Conservation (phyloP, 108 stramenopile species). For the Asterionellopsis glacialis region DNA sequence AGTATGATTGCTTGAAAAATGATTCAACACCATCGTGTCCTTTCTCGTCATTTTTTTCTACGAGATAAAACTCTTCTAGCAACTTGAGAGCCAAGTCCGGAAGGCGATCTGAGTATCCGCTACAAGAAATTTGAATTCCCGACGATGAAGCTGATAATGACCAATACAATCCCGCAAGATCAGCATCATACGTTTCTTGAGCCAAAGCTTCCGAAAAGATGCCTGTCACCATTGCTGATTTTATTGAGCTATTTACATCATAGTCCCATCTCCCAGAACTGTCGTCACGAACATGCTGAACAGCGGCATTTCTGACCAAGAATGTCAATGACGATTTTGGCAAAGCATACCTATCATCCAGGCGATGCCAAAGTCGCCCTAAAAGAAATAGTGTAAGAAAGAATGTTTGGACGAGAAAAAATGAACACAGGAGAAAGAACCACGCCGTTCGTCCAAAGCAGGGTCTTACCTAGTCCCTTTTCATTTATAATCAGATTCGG, state of each 20-base stretch:
- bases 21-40: background rate
- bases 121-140: constrained; percentile 58
- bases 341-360: constrained; percentile 83
- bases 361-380: constrained; percentile 71
- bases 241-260: constrained; percentile 36
- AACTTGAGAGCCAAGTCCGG: constrained; percentile 58
- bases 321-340: constrained; percentile 64
- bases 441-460: background rate
- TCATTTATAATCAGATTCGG: constrained; percentile 61
- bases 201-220: constrained; percentile 71
- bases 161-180: constrained; percentile 71
- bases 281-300: constrained; percentile 31
- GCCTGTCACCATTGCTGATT: constrained; percentile 46
- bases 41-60: background rate
- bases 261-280: constrained; percentile 36
- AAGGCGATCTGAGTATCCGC: constrained; percentile 77
- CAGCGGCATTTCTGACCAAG: constrained; percentile 53
- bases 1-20: constrained; percentile 49
- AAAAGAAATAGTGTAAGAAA: constrained; percentile 1
- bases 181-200: constrained; percentile 80
- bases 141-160: constrained; percentile 51
- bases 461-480: constrained; percentile 11
- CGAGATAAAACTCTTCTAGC: constrained; percentile 31
- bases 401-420: background rate
- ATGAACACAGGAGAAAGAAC: background rate